phyloP scores from a whole-genome alignment of 2,329 filamentous ascomycete species.

The Trichoderma sp. region DNA sequence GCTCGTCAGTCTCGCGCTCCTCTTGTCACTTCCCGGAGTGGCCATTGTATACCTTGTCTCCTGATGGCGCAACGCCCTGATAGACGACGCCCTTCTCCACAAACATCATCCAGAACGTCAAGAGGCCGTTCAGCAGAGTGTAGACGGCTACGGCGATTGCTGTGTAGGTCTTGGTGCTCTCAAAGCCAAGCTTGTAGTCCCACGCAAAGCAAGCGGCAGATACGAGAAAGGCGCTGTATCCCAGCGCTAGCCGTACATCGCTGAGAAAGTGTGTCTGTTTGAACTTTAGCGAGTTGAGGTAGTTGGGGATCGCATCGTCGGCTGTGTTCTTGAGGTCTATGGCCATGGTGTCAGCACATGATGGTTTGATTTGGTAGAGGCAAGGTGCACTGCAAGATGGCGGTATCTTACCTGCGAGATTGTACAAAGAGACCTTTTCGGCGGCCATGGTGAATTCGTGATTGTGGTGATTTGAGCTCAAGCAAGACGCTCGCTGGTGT shows the following conservation, averaged over 20 bases:
- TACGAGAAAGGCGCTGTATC: slow-evolving; percentile 79
- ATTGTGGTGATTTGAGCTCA: slow-evolving; percentile 1
- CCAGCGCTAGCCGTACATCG: slow-evolving; percentile 80
- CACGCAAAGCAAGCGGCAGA: slow-evolving; percentile 83
- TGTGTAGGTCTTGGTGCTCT: slow-evolving; percentile 79
- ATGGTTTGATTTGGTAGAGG: not conserved
- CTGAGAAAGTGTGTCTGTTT: slow-evolving; percentile 76
- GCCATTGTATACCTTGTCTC: slow-evolving; percentile 59
- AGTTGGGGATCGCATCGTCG: slow-evolving; percentile 92
- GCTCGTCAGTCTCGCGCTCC: slow-evolving; percentile 29
- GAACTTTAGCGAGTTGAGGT: slow-evolving; percentile 87
- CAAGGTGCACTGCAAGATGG: not conserved
- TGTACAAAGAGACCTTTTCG: slow-evolving; percentile 67
- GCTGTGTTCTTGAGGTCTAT: slow-evolving; percentile 94
- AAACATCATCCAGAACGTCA: slow-evolving; percentile 82
- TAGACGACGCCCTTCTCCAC: slow-evolving; percentile 85
- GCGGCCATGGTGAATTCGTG: slow-evolving; percentile 39
- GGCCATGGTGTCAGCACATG: slow-evolving; percentile 24
- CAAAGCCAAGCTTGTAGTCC: slow-evolving; percentile 91
- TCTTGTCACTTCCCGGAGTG: not conserved
- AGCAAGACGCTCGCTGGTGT: not conserved
- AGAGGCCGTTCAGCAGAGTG: slow-evolving; percentile 71
- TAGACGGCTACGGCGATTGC: slow-evolving; percentile 78
- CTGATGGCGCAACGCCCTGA: slow-evolving; percentile 66
- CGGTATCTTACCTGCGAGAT: slow-evolving; percentile 59